Base-by-base conservation (phyloP, 169 alveolate genomes). In the Plasmodium inui region DNA sequence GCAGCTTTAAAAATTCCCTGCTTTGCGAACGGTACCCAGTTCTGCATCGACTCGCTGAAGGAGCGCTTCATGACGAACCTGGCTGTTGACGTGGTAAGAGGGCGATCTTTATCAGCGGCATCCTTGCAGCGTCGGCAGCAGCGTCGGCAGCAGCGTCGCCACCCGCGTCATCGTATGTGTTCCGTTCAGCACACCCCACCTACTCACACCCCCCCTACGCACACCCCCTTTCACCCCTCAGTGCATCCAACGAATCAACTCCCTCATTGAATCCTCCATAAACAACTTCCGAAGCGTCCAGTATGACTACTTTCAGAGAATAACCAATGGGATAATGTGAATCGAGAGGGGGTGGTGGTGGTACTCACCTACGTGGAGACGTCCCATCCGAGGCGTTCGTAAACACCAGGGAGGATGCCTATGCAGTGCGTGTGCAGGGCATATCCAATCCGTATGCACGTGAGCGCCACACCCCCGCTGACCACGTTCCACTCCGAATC, bases 231-330 rank as follows among this genome's bases (percentile, higher is more conserved):
- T 7, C 37, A 67, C 46, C 39, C 19, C 19, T 41, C 91, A 96
- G 96, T 97, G 99, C 82, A 96, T 96, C 86, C 94, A 94, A 39
- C 95, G 96, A 70, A 97, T 97, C n/a, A 96, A 97, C 72, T 98
- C 98, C 80, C 92, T 98, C 94, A 97, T 98, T 53, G 98, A 98
- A 76, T 95, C 96, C 34, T 97, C 99, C 30, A 96, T 97, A 57
- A 97, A 97, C 95, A 98, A 98, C 96, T 98, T 99, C 98, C 96
- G 99, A 53, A 97, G 99, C 14, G 96, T 97, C 46, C 99, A 98
- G 95, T 98, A 98, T 97, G 99, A 98, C 96, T 97, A 97, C 88
- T 98, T 97, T 96, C 99, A 98, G 97, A 96, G 99, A 81, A 94
- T 97, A 46, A 98, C 99, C 50, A 98, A 98, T 85, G 99, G 99